phyloP scores from a whole-genome alignment of 208 protist genomes.

The Crithidia expoeki region DNA sequence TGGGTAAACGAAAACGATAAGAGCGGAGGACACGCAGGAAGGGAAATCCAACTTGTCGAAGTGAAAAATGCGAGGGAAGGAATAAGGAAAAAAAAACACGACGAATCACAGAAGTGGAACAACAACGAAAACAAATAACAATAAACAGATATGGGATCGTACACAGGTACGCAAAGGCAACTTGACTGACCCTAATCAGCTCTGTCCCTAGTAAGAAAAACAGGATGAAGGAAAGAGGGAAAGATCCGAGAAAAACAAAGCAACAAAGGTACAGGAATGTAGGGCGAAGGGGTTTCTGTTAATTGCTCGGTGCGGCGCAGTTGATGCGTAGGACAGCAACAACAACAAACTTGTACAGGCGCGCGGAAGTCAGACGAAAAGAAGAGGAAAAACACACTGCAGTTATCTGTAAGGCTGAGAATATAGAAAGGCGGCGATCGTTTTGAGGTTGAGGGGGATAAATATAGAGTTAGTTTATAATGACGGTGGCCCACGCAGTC shows the following conservation, averaged over 20 bases:
- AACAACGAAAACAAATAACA: not conserved
- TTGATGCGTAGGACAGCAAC: constrained; percentile 4
- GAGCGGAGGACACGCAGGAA: not conserved
- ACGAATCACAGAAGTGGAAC: no score
- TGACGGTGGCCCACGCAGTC: not conserved
- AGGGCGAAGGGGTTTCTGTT: not conserved
- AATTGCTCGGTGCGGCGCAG: not conserved
- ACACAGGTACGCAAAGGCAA: constrained; percentile 6
- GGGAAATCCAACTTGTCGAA: no score
- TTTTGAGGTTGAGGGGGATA: not conserved
- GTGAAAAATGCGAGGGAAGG: not conserved
- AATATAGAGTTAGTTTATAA: not conserved
- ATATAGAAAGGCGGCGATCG: not conserved
- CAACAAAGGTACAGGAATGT: not conserved
- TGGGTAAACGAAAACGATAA: not conserved
- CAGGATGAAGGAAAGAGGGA: not conserved
- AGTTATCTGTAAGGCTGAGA: not conserved
- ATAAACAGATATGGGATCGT: constrained; percentile 1
- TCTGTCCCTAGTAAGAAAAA: not conserved
- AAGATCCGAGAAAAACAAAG: not conserved
- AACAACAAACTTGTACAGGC: not conserved
- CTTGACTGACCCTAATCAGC: not conserved
- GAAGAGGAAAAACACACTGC: not conserved
- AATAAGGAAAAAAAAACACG: not conserved
- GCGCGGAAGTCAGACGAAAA: not conserved